Evolutionary conservation across 495 filamentous ascomycete species (phyloP), one percentile per base, ranked within the genome.

Genomic region (Entonaema liquescens): DNA sequence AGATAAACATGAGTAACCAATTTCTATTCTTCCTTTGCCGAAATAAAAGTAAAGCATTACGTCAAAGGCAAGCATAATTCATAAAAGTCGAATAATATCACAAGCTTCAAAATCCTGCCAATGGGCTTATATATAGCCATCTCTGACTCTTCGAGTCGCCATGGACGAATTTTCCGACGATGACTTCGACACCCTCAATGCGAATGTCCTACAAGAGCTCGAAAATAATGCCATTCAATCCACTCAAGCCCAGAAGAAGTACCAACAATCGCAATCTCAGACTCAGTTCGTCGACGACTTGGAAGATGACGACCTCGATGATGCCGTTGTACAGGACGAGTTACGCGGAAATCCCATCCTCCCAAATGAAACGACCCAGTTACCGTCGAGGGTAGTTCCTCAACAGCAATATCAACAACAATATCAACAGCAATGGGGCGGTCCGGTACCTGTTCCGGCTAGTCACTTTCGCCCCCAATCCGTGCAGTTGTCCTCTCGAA

Each of bases 161-260:
- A 83, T 85, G 80, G 83, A 85, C 77, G 79, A 82, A 9, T 85
- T 80, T 44, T 82, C 79, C 25, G 83, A 85, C 66, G 83, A 83
- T 70, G 81, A 77, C 28, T 78, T 85, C 70, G 82, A 84, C 61
- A 70, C 78, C 49, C 77, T 85, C n/a, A 76, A 82, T 75, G 79
- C 78, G 64, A 77, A 76, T 28, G 68, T 71, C 29, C 71, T 84
- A 15, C 75, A 83, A 57, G 76, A 84, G 62, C 79, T 85, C 47
- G 83, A 85, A 63, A 78, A 83, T 73, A 79, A 80, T 67, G 83
- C 83, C 26, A 78, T 85, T 64, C 79, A 81, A 59, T 78, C 74
- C 55, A 85, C 83, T 28, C 83, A 85, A 54, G 82, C 74, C 49
- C 80, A 80, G 53, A 74, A 67, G 52, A 69, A 67, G 13, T 71